Evolutionary conservation across 768 basidiomycete genomes (phyloP).

Genomic region (Sporobolomyces phaffii): DNA sequence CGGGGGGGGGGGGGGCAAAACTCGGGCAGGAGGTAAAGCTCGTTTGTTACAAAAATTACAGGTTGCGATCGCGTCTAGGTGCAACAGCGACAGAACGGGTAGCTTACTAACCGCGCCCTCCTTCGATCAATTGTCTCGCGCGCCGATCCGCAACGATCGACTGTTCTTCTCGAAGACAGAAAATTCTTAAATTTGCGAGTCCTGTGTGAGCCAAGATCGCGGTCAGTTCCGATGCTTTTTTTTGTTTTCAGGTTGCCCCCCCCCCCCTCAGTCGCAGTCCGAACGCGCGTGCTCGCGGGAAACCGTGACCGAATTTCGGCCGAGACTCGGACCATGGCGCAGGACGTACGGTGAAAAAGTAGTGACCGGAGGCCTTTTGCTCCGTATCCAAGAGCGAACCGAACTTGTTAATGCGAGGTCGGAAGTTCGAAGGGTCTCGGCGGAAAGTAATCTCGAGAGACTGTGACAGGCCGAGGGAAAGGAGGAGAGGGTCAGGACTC

Average conservation of each 20-base stretch:
- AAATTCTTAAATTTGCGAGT: slow-evolving; percentile 6
- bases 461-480: background rate
- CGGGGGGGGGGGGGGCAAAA: no score
- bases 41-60: no score
- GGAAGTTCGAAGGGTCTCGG: slow-evolving; percentile 66
- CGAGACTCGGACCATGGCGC: no score
- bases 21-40: no score
- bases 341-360: slow-evolving; percentile 26
- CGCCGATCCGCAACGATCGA: background rate
- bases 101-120: background rate
- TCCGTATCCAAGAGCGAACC: slow-evolving; percentile 49
- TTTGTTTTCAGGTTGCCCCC: no score
- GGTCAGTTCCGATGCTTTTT: no score
- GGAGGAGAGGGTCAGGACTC: background rate
- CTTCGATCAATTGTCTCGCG: background rate
- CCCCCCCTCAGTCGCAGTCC: no score
- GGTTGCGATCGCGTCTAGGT: background rate
- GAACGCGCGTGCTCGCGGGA: no score
- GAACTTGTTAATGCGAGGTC: slow-evolving; percentile 50
- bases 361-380: slow-evolving; percentile 28
- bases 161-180: no score
- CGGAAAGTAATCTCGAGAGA: slow-evolving; percentile 96
- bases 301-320: no score
- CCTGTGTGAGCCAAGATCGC: no score
- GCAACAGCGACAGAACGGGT: background rate